Percentiles rank a stretch among this genome's conserved stretches.
These are phyloP conservation scores for Dalbergia cultrata DNA, from an alignment of 306 rosid genomes.

Conservation along the genomic window DNA sequence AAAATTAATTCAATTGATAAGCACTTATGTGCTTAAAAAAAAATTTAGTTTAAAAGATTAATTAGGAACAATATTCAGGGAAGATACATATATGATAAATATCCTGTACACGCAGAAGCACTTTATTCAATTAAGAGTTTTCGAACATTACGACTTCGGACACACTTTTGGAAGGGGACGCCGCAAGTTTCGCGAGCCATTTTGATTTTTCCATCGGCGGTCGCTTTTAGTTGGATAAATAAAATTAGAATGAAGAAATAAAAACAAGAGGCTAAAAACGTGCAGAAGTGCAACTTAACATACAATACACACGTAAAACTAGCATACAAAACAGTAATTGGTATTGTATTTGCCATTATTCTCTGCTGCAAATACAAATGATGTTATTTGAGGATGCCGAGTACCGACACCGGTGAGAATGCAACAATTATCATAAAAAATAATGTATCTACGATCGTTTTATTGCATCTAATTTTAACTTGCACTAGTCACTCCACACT, in stretches of 20 bases:
- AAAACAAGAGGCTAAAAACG: background rate
- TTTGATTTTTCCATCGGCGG: background rate
- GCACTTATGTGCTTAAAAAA: no score
- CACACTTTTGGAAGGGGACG: background rate
- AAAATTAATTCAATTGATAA: no score
- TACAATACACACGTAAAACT: background rate
- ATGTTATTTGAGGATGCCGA: conserved; percentile 41
- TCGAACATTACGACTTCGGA: no score
- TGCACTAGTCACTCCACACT: conserved; percentile 34
- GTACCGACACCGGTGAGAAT: conserved; percentile 33
- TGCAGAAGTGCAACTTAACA: background rate
- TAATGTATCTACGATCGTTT: conserved; percentile 48
- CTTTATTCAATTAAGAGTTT: no score
- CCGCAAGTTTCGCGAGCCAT: background rate
- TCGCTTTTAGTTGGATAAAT: background rate
- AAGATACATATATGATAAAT: no score
- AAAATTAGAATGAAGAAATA: background rate
- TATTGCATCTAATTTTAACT: conserved; percentile 45
- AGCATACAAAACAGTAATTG: background rate
- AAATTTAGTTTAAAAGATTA: no score
- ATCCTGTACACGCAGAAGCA: no score
- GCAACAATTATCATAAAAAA: conserved; percentile 54
- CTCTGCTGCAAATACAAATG: conserved; percentile 46
- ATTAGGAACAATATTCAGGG: no score
- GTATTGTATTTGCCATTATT: conserved; percentile 29